These are phyloP conservation scores for Rosa multiflora DNA, from an alignment of 306 rosid genomes.

Conservation along the genomic window DNA sequence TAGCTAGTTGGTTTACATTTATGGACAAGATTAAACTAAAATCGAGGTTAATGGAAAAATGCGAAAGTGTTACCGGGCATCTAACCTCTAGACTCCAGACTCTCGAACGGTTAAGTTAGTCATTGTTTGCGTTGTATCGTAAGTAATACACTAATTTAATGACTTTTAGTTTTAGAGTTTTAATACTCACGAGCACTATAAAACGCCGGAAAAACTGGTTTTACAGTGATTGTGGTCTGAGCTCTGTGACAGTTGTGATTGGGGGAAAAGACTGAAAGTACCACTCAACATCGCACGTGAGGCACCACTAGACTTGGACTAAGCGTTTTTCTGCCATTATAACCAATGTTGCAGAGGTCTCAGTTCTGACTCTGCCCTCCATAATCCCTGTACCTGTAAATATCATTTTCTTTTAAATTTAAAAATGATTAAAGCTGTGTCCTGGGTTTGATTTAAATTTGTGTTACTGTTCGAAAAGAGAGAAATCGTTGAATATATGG, in stretches of 20 bases:
- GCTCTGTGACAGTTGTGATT: neutral
- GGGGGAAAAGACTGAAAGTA: neutral
- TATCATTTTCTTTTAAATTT: neutral
- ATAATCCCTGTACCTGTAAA: conserved; percentile 22
- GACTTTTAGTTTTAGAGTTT: no score
- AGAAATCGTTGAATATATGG: neutral
- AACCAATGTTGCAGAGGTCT: neutral
- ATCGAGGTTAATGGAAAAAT: neutral
- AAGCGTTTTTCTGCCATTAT: neutral
- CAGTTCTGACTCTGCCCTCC: conserved; percentile 10
- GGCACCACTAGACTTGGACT: conserved; percentile 24
- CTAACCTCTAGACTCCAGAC: neutral
- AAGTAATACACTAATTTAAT: no score
- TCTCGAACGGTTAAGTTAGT: neutral
- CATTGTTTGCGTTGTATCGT: neutral
- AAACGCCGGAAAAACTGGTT: neutral
- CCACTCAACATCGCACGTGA: conserved; percentile 45
- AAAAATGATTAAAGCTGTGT: neutral
- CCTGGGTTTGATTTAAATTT: neutral
- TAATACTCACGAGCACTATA: no score
- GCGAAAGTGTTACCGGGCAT: neutral
- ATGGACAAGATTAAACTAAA: neutral
- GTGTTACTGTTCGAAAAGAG: neutral
- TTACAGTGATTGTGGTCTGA: neutral
- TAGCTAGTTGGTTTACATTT: neutral